Conservation (phyloP, 2,329 filamentous ascomycete species). For the Neofusicoccum cordaticola region DNA sequence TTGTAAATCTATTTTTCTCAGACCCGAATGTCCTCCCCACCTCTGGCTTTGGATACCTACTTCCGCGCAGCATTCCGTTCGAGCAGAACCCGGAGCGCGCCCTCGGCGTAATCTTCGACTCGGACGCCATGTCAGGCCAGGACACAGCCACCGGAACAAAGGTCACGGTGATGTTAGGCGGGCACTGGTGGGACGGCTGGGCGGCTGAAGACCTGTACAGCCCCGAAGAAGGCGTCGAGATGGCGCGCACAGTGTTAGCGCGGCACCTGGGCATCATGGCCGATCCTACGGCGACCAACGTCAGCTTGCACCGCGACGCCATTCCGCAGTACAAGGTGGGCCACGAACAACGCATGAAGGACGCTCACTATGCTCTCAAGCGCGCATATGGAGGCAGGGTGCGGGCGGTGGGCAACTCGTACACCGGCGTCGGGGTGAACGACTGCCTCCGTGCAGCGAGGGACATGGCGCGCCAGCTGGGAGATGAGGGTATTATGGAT, state of each 20-base stretch:
- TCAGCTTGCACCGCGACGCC: constrained; percentile 65
- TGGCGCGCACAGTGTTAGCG: constrained; percentile 67
- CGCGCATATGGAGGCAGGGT: constrained; percentile 61
- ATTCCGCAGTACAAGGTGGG: constrained; percentile 89
- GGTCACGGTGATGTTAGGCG: constrained; percentile 90
- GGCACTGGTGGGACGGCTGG: constrained; percentile 74
- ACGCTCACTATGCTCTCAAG: constrained; percentile 55
- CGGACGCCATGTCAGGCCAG: constrained; percentile 58
- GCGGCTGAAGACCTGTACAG: constrained; percentile 52
- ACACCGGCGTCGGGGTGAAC: constrained; percentile 49
- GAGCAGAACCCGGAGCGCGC: constrained; percentile 77
- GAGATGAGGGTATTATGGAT: constrained; percentile 27
- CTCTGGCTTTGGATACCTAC: constrained; percentile 84
- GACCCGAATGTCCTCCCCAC: constrained; percentile 62
- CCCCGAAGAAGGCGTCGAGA: constrained; percentile 63
- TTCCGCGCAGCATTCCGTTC: constrained; percentile 69
- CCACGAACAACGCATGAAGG: constrained; percentile 62
- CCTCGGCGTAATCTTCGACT: constrained; percentile 91
- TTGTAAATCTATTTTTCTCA: constrained; percentile 84
- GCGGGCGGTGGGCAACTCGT: constrained; percentile 56
- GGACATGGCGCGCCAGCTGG: constrained; percentile 46
- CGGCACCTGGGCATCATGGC: constrained; percentile 72
- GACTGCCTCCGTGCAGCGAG: constrained; percentile 56
- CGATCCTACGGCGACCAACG: constrained; percentile 59
- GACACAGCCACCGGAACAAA: constrained; percentile 69